These are phyloP conservation scores for Termitomyces sp. DNA, from an alignment of 768 basidiomycete genomes.

Conservation along the genomic window DNA sequence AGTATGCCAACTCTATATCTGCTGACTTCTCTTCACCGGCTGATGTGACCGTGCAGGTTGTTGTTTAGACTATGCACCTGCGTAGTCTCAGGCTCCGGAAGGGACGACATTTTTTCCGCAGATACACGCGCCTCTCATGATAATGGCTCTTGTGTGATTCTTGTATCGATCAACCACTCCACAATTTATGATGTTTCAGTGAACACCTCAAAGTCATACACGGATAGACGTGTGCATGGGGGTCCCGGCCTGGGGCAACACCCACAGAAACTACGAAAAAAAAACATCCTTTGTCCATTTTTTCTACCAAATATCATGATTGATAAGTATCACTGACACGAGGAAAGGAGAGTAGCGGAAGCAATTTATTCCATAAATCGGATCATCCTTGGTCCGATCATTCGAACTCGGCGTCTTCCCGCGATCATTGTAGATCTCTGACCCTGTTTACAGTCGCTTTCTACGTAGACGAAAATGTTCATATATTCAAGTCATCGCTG, in stretches of 20 bases:
- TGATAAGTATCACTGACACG: background rate
- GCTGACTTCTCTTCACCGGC: background rate
- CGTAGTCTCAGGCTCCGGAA: background rate
- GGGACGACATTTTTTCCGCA: background rate
- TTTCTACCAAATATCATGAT: background rate
- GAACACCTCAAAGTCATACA: too few species aligned
- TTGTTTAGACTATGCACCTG: background rate
- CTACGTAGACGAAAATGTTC: too few species aligned
- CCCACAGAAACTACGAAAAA: background rate
- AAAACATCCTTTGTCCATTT: background rate
- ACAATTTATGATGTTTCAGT: background rate
- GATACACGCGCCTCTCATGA: background rate
- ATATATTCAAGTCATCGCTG: too few species aligned
- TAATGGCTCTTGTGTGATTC: background rate
- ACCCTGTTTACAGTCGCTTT: too few species aligned
- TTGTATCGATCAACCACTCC: background rate
- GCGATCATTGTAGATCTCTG: too few species aligned
- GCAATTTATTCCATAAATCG: too few species aligned
- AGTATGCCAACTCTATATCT: slow-evolving; percentile 19
- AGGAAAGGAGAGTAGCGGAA: too few species aligned
- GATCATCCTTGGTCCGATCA: too few species aligned
- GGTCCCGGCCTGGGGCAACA: background rate
- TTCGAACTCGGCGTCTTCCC: too few species aligned
- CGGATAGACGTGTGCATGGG: background rate
- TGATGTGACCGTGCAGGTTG: background rate